Percentiles rank a stretch among this genome's conserved stretches.
phyloP scores from a whole-genome alignment of 805 yeast species.

The Ogataea wickerhamii region DNA sequence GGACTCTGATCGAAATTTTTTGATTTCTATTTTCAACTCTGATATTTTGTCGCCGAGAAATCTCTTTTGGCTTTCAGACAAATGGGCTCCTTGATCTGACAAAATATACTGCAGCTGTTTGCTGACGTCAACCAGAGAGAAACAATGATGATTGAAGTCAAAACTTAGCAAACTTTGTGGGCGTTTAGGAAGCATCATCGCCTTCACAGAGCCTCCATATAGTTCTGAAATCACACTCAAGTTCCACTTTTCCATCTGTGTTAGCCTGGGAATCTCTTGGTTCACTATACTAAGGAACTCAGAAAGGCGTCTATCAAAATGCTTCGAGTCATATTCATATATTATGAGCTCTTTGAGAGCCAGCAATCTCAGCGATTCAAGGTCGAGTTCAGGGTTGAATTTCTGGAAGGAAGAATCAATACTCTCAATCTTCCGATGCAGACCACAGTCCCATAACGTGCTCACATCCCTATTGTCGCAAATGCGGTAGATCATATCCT shows the following conservation, averaged over 20 bases:
- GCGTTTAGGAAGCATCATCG: constrained; percentile 7
- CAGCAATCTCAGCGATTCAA: constrained; percentile 34
- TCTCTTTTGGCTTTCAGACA: not conserved
- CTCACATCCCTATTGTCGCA: constrained; percentile 60
- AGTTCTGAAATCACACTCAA: constrained; percentile 16
- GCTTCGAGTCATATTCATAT: constrained; percentile 28
- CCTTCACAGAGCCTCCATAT: constrained; percentile 4
- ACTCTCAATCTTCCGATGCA: constrained; percentile 27
- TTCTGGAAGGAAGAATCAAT: constrained; percentile 18
- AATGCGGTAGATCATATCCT: constrained; percentile 30
- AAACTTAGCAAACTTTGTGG: constrained; percentile 18
- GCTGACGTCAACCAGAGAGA: constrained; percentile 21
- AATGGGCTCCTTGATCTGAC: not conserved
- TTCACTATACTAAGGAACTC: constrained; percentile 12
- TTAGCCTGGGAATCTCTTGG: constrained; percentile 19
- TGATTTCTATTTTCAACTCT: constrained; percentile 6
- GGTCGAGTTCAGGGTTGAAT: constrained; percentile 25
- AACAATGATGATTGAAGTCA: constrained; percentile 23
- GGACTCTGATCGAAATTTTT: constrained; percentile 13
- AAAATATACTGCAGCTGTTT: constrained; percentile 18
- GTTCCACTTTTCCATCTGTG: constrained; percentile 38
- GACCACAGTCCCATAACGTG: constrained; percentile 51
- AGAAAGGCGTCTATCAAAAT: constrained; percentile 21
- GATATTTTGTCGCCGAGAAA: not conserved
- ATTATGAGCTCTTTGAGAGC: constrained; percentile 40